Percentiles rank a stretch among this genome's conserved stretches.
These are phyloP conservation scores for Penicillium goetzii DNA, from an alignment of 495 filamentous ascomycete species.

Conservation along the genomic window DNA sequence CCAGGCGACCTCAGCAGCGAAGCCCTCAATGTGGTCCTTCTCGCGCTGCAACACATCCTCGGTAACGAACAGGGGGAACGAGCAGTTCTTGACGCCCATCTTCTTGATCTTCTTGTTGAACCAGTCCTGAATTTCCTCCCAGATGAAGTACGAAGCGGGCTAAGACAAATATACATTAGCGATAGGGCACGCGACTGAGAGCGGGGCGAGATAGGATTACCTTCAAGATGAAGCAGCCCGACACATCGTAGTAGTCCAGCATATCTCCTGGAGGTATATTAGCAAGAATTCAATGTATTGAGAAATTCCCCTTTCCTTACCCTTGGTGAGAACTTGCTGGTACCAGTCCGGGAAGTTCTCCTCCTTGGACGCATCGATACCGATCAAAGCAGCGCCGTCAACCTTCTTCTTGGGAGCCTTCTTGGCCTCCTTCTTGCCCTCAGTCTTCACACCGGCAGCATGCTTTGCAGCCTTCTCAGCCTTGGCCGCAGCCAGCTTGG, in stretches of 20 bases:
- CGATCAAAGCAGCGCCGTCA: conserved; percentile 71
- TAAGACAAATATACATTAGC: conserved; percentile 27
- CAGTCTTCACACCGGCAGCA: conserved; percentile 30
- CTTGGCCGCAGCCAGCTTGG: conserved; percentile 67
- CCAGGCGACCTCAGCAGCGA: conserved; percentile 97
- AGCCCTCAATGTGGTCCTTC: conserved; percentile 97
- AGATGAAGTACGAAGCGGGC: conserved; percentile 82
- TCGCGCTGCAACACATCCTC: conserved; percentile 88
- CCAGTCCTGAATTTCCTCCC: conserved; percentile 88
- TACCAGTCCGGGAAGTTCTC: conserved; percentile 95
- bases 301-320: conserved; percentile 58
- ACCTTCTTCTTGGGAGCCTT: conserved; percentile 53
- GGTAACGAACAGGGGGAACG: conserved; percentile 93
- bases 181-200: conserved; percentile 3
- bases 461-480: conserved; percentile 67
- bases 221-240: conserved; percentile 93
- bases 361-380: conserved; percentile 81
- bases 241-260: conserved; percentile 67
- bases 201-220: conserved; percentile 34
- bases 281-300: not conserved
- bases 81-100: conserved; percentile 90
- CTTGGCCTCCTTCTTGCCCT: conserved; percentile 45
- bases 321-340: conserved; percentile 92
- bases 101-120: conserved; percentile 86
- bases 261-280: conserved; percentile 3